phyloP scores from a whole-genome alignment of 495 filamentous ascomycete species.

The Xylaria grammica region DNA sequence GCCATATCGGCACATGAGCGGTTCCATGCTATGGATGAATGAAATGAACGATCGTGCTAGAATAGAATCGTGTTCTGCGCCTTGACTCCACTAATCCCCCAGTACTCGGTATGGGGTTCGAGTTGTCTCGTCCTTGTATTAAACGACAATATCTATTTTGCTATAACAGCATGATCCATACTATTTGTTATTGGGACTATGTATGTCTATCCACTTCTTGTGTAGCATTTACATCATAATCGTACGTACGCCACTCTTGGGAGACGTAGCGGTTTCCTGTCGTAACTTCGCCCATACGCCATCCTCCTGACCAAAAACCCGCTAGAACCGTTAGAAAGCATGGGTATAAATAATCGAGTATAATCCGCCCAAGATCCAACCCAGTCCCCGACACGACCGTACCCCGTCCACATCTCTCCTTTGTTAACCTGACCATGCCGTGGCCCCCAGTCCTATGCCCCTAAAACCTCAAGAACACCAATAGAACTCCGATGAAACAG shows the following conservation, averaged over 20 bases:
- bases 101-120: too few species aligned
- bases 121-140: too few species aligned
- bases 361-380: constrained; percentile 9
- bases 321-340: neutral
- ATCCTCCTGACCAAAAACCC: neutral
- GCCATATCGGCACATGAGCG: constrained; percentile 73
- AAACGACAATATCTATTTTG: too few species aligned
- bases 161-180: too few species aligned
- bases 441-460: constrained; percentile 30
- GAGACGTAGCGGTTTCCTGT: neutral
- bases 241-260: neutral
- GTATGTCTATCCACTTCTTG: neutral
- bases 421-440: constrained; percentile 10
- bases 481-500: constrained; percentile 29
- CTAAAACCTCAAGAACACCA: too few species aligned
- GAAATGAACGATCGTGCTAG: neutral
- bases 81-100: too few species aligned
- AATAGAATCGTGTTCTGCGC: neutral
- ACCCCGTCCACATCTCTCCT: neutral
- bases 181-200: neutral
- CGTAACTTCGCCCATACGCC: neutral
- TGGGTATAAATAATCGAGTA: constrained; percentile 12
- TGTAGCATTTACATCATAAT: constrained; percentile 1
- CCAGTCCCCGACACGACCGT: neutral
- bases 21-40: constrained; percentile 63